A percentile compares a stretch with the other conserved stretches of the same genome.
These are phyloP conservation scores for Lentinula sp. DNA, from an alignment of 768 basidiomycete species.

Conservation along the genomic window DNA sequence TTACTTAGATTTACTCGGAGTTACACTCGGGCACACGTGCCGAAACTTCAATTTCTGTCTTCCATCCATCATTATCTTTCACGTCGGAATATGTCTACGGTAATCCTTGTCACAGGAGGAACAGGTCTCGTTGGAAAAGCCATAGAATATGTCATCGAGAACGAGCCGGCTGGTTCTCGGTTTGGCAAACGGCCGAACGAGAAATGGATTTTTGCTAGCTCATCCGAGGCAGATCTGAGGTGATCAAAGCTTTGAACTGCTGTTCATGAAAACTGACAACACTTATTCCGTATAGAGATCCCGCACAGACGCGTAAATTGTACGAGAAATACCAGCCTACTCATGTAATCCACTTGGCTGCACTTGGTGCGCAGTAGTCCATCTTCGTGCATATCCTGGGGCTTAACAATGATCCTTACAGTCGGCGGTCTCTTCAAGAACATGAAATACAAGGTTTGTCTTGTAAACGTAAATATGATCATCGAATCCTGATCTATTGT, in stretches of 20 bases:
- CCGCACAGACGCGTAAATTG: conserved; percentile 59
- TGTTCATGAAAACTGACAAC: neutral
- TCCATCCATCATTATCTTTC: neutral
- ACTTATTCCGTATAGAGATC: conserved; percentile 42
- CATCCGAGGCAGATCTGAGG: conserved; percentile 83
- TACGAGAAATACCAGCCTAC: conserved; percentile 93
- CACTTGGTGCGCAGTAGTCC: conserved; percentile 56
- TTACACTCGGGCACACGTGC: neutral
- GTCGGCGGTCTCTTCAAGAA: conserved; percentile 96
- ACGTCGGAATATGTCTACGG: conserved; percentile 24
- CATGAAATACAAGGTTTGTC: conserved; percentile 82
- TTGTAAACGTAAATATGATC: neutral
- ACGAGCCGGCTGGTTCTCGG: conserved; percentile 68
- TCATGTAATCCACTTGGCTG: conserved; percentile 95
- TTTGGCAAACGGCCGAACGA: conserved; percentile 76
- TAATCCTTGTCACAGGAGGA: conserved; percentile 81
- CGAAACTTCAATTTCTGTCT: neutral
- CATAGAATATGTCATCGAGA: conserved; percentile 72
- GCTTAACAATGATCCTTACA: conserved; percentile 20
- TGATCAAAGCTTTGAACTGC: conserved; percentile 19
- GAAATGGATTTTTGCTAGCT: conserved; percentile 79
- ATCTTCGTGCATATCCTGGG: neutral
- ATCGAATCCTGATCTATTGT: neutral
- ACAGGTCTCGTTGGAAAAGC: conserved; percentile 85
- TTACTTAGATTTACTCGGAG: neutral